Conservation (phyloP, 2,329 filamentous ascomycete genomes). For the Zarea fungicola region DNA sequence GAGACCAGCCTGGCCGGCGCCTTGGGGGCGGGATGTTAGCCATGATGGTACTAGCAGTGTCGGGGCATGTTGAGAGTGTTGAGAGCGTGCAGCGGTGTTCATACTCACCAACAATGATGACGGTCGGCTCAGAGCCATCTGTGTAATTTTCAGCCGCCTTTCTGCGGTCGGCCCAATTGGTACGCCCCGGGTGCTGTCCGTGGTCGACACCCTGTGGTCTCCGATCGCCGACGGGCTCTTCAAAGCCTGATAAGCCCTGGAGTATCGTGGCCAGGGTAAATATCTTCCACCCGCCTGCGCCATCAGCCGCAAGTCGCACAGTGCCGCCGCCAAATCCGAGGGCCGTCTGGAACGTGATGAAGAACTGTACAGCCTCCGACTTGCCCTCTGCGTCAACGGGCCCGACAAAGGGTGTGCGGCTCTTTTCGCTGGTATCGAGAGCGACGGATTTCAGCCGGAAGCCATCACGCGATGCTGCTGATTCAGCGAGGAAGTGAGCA, state of each 20-base stretch:
- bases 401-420: slow-evolving; percentile 3
- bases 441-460: slow-evolving; percentile 2
- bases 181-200: slow-evolving; percentile 14
- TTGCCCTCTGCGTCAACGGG: slow-evolving; percentile 12
- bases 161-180: slow-evolving; percentile 20
- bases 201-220: slow-evolving; percentile 48
- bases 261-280: slow-evolving; percentile 54
- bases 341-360: slow-evolving; percentile 16
- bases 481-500: slow-evolving; percentile 8
- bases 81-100: too few relatives aligned
- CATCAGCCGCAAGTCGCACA: slow-evolving; percentile 15
- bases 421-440: background rate
- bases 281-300: slow-evolving; percentile 45
- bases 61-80: too few relatives aligned
- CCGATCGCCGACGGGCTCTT: slow-evolving; percentile 37
- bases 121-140: slow-evolving; percentile 14
- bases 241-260: slow-evolving; percentile 41
- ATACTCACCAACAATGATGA: slow-evolving; percentile 18
- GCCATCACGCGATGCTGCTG: slow-evolving; percentile 5
- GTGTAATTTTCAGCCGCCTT: slow-evolving; percentile 15
- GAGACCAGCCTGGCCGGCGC: slow-evolving; percentile 36
- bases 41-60: too few relatives aligned
- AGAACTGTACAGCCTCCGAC: slow-evolving; percentile 16
- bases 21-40: too few relatives aligned
- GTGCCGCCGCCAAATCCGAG: slow-evolving; percentile 16